Percentiles rank a stretch among this genome's conserved stretches.
Evolutionary conservation across 352 stramenopile species (phyloP).

Genomic region (Blastocystis sp.): DNA sequence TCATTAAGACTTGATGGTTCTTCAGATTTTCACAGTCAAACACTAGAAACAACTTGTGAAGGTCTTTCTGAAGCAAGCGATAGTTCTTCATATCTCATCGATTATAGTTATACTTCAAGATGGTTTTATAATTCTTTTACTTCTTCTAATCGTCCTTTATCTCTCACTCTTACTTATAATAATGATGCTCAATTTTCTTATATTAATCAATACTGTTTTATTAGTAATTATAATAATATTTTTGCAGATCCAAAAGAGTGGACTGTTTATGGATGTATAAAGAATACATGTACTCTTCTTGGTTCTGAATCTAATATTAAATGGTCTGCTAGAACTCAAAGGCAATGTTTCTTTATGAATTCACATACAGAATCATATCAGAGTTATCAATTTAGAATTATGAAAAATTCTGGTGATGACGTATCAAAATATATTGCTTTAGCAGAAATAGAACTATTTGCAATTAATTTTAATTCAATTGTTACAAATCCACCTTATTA

Average conservation of each 20-base stretch:
- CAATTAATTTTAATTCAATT: too few species aligned
- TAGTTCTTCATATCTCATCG: too few species aligned
- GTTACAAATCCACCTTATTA: too few species aligned
- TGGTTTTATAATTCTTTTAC: too few species aligned
- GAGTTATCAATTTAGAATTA: too few species aligned
- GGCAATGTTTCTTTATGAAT: slow-evolving; percentile 29
- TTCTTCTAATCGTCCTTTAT: not conserved
- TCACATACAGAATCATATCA: too few species aligned
- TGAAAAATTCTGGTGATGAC: too few species aligned
- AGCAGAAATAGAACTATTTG: too few species aligned
- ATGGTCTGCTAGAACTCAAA: slow-evolving; percentile 6
- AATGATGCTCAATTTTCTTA: not conserved
- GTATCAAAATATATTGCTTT: too few species aligned
- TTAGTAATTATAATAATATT: not conserved
- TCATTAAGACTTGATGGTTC: slow-evolving; percentile 6
- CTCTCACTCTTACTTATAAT: not conserved
- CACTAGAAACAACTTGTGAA: not conserved
- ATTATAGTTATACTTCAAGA: not conserved
- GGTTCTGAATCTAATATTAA: not conserved
- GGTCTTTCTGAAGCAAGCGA: not conserved
- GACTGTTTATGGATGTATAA: slow-evolving; percentile 10
- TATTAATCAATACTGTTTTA: slow-evolving; percentile 6
- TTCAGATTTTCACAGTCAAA: too few species aligned
- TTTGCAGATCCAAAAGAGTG: slow-evolving; percentile 2
- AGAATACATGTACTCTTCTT: too few species aligned